Evolutionary conservation across 176 grass and related monocot species (phyloP), one percentile per base, ranked within the genome.

Genomic region (Oryza meyeriana): DNA sequence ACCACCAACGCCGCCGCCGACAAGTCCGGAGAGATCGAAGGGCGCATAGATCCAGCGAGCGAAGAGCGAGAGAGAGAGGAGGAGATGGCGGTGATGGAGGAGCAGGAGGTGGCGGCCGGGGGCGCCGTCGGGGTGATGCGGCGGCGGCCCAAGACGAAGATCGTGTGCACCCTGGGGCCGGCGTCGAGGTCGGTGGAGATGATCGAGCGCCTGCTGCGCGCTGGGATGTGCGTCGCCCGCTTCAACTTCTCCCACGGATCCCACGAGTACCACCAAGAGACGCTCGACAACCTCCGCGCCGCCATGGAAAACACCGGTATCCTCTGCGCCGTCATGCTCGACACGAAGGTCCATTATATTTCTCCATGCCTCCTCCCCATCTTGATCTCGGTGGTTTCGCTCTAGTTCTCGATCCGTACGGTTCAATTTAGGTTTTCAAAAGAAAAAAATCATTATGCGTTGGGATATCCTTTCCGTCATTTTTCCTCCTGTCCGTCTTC

Each of bases 211-310:
- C 88, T 97, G 26, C 90, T 97, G 1, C 86, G 88, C 41, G 95
- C 95, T 11, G 95, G 95, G 16, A 94, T 97, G 95, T 91, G 89
- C 85, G 95, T 97, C 42, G 95, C 92, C 8, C 82, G 95, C 57
- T 97, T 97, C 90, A 97, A 97, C 82, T 97, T 97, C 86, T 97
- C 95, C 26, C 95, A 97, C 78, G 92, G 95, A 31, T 92, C 92
- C 10, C 92, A 94, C 84, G 95, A 85, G 20, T 97, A 97, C 92
- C 95, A 97, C 81, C 95, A 97, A 92, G 92, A 89, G 81, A 94
- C 90, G 81, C 95, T 97, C 79, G 78, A 92, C 61, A 97, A 97
- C 87, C 82, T 97, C 50, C 88, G 18, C 71, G 80, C 81, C 34
- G 92, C 92, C 76, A 97, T 97, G 95, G 83, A 88, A 10, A 77